Evolutionary conservation across 129 eudicot species (phyloP), one percentile per base, ranked within the genome.

Genomic region (Deinandra increscens): DNA sequence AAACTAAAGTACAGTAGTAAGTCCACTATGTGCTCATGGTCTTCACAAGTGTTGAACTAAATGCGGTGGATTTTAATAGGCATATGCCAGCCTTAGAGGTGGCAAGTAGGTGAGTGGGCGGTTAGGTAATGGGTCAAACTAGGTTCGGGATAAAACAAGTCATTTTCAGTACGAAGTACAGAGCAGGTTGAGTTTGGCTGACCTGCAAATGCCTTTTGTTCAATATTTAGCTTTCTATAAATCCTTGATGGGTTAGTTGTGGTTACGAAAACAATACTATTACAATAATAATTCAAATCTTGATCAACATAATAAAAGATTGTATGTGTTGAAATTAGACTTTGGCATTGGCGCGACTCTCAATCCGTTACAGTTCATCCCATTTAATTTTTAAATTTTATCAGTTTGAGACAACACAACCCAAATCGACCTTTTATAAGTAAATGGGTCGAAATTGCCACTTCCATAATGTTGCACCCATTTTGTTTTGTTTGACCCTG

Each of bases 1-100:
- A 49, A 56, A 64, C 10, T 26, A 26, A 68, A 49, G 56, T 69
- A 42, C 33, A 48, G 67, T 61, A 17, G 19, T 9, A 58, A 11
- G 15, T 38, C 72, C 15, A 50, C 45, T 26, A 46, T 44, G 18
- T 66, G 41, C 39, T 15, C 43, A 20, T 4, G 45, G 6, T 15
- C 59, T 66, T 14, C 12, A 33, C 34, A 53, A 20, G 29, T 20
- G 13, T 20, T 53, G 7, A 8, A 7, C 34, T 11, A 41, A 44
- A 33, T 3, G 19, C 14, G n/a, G 11, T 66, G 58, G 60, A 54
- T 56, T 42, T 50, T 11, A 61, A 45, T 36, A 44, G 26, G 22
- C 53, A 54, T 54, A 22, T 20, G 60, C 9, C 10, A 22, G 10
- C 60, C n/a, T 19, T 54, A 54, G 13, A 54, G 31, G 34, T 10